These are phyloP conservation scores for Aspergillus pseudoterreus DNA, from an alignment of 2,329 filamentous ascomycete species.

Conservation along the genomic window DNA sequence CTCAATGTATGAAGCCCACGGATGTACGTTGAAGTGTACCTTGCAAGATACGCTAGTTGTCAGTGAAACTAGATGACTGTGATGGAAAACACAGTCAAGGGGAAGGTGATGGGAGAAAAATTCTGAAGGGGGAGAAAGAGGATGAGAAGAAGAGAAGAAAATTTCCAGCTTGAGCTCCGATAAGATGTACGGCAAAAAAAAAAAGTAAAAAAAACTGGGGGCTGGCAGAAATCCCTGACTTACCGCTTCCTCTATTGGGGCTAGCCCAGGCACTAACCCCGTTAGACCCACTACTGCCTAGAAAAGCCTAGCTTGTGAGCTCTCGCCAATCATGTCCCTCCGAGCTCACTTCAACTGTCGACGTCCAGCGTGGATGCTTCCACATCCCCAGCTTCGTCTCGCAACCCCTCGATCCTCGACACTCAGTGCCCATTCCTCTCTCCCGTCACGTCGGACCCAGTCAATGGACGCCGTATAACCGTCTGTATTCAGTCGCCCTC, in stretches of 20 bases:
- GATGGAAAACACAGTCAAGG: constrained; percentile 15
- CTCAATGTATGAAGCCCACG: constrained; percentile 39
- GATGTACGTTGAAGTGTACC: constrained; percentile 34
- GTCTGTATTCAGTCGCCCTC: constrained; percentile 7
- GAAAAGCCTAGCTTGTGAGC: constrained; percentile 3
- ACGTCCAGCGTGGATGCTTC: no score
- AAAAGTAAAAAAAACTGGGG: constrained; percentile 25
- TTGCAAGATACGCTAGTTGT: constrained; percentile 30
- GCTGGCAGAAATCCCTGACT: constrained; percentile 26
- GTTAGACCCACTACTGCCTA: constrained; percentile 20
- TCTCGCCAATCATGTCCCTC: constrained; percentile 2
- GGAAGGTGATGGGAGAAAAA: constrained; percentile 7
- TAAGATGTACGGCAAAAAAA: constrained; percentile 20
- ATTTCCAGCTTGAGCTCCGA: constrained; percentile 24
- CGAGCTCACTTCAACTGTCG: background rate
- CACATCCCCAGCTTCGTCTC: background rate
- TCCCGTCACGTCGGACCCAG: background rate
- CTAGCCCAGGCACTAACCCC: constrained; percentile 16
- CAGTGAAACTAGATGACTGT: constrained; percentile 18
- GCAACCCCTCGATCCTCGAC: background rate
- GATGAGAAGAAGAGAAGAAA: constrained; percentile 19
- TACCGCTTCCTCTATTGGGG: constrained; percentile 22
- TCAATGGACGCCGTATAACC: constrained; percentile 22
- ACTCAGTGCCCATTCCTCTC: background rate
- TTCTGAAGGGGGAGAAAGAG: constrained; percentile 13